A percentile compares a stretch with the other conserved stretches of the same genome.
These are phyloP conservation scores for Boletus rubropictus DNA, from an alignment of 768 basidiomycete species.

Conservation along the genomic window DNA sequence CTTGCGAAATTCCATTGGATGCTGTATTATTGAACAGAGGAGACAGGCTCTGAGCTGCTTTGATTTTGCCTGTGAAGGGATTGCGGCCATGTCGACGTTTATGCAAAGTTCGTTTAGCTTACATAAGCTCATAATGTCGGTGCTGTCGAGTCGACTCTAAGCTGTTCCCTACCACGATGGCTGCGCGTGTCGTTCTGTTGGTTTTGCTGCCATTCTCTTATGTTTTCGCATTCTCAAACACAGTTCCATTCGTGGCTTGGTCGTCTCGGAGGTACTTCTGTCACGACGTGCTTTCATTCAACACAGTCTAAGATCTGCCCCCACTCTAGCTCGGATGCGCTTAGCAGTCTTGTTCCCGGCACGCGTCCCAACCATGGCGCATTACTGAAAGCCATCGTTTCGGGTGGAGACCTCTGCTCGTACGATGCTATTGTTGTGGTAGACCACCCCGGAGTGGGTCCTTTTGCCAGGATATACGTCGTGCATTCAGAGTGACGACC, in stretches of 20 bases:
- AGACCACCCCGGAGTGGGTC: conserved; percentile 67
- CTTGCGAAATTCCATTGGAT: conserved; percentile 75
- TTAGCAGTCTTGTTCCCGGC: conserved; percentile 38
- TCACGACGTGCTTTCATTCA: not conserved
- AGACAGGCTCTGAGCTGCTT: conserved; percentile 86
- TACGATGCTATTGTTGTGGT: conserved; percentile 64
- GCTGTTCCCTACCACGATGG: conserved; percentile 33
- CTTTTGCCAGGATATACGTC: not conserved
- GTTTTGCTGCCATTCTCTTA: conserved; percentile 37
- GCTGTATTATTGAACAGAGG: conserved; percentile 87
- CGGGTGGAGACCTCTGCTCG: conserved; percentile 46
- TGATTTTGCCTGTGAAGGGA: conserved; percentile 57
- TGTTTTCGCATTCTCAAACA: conserved; percentile 54
- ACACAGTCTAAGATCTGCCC: not conserved
- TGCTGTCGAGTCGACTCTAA: not conserved
- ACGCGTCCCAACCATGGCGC: conserved; percentile 27
- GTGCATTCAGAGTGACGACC: conserved; percentile 2
- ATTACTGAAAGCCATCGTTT: conserved; percentile 42
- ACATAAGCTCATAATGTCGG: conserved; percentile 9
- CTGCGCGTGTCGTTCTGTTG: conserved; percentile 37
- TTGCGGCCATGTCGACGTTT: conserved; percentile 32
- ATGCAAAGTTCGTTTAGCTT: conserved; percentile 9
- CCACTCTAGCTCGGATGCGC: conserved; percentile 40
- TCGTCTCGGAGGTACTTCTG: conserved; percentile 53
- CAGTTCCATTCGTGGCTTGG: conserved; percentile 66